These are phyloP conservation scores for Cercospora brassicicola DNA, from an alignment of 2,329 filamentous ascomycete genomes.

Conservation along the genomic window DNA sequence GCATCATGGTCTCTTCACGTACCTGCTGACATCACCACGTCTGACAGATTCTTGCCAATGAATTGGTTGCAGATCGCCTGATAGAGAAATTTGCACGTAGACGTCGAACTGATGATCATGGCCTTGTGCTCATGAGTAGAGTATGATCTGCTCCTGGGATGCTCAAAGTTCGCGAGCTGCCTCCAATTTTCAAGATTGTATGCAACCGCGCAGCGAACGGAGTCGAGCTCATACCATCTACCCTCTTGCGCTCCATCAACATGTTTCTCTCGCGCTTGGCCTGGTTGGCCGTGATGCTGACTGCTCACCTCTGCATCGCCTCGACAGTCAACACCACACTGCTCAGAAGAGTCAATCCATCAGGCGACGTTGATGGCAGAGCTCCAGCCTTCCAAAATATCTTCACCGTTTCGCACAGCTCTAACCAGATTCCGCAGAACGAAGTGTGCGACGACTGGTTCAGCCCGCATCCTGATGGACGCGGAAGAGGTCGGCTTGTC, in stretches of 20 bases:
- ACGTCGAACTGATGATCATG: not conserved
- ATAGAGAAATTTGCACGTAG: not conserved
- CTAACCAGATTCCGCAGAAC: too few relatives aligned
- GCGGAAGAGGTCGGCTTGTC: too few relatives aligned
- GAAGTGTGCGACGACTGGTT: too few relatives aligned
- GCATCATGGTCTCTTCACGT: too few relatives aligned
- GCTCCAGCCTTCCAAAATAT: too few relatives aligned
- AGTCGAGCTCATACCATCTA: not conserved
- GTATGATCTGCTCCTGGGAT: not conserved
- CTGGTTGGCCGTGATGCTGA: not conserved
- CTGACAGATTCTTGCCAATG: not conserved
- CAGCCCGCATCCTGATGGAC: too few relatives aligned
- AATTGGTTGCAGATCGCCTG: not conserved
- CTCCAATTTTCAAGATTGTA: not conserved
- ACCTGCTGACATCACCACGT: too few relatives aligned
- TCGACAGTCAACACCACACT: too few relatives aligned
- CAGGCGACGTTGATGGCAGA: too few relatives aligned
- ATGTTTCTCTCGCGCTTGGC: not conserved
- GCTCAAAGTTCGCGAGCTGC: not conserved
- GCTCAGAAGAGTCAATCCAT: too few relatives aligned
- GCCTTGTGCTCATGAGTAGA: not conserved
- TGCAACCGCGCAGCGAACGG: not conserved
- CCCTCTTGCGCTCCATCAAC: not conserved
- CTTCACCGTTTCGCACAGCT: too few relatives aligned
- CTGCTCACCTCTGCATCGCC: not conserved